These are phyloP conservation scores for Amylostereum areolatum DNA, from an alignment of 1,284 basidiomycete species.

Conservation along the genomic window DNA sequence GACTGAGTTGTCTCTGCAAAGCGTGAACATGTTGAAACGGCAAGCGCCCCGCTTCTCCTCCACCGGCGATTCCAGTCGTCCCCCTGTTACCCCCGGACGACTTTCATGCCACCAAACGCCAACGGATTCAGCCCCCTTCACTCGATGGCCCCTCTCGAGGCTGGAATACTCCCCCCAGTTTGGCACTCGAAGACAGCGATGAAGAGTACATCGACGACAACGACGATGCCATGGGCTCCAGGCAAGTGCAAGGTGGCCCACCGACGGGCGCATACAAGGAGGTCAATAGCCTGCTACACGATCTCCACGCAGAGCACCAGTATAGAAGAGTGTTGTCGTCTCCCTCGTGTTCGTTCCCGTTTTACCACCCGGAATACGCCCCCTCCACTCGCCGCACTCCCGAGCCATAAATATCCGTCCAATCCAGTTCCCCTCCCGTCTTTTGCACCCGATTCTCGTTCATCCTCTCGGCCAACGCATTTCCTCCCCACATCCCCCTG, in stretches of 20 bases:
- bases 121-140: slow-evolving; percentile 23
- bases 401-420: neutral
- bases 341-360: slow-evolving; percentile 11
- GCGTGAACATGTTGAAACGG: slow-evolving; percentile 63
- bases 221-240: slow-evolving; percentile 8
- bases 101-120: slow-evolving; percentile 22
- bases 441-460: too few species aligned
- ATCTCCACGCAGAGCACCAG: slow-evolving; percentile 60
- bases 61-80: slow-evolving; percentile 6
- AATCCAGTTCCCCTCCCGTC: neutral
- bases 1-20: neutral
- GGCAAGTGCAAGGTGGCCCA: slow-evolving; percentile 9
- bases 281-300: slow-evolving; percentile 57
- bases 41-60: slow-evolving; percentile 49
- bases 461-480: too few species aligned
- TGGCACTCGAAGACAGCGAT: slow-evolving; percentile 21
- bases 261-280: slow-evolving; percentile 40
- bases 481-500: neutral
- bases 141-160: slow-evolving; percentile 13
- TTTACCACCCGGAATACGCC: neutral
- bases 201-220: slow-evolving; percentile 27
- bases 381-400: too few species aligned
- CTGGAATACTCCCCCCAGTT: slow-evolving; percentile 3
- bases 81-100: slow-evolving; percentile 6
- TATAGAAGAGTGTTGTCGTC: slow-evolving; percentile 47